Conservation (phyloP, 495 filamentous ascomycete species). For the Cercophora samala region DNA sequence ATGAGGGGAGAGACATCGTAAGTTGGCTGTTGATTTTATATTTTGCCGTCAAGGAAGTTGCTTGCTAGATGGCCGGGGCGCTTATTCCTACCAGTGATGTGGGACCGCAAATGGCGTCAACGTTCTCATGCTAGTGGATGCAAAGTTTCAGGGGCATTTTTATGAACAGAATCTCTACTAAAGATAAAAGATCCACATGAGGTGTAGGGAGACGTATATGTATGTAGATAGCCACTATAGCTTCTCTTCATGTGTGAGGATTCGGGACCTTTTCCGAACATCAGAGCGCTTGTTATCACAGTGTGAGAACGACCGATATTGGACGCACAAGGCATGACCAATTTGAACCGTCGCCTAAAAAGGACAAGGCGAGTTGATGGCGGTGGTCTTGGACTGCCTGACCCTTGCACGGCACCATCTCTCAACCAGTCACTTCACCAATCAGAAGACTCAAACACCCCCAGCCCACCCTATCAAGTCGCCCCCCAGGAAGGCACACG, state of each 20-base stretch:
- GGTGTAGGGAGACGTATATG: no score
- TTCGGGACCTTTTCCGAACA: not conserved
- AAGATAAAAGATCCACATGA: not conserved
- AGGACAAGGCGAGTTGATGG: slow-evolving; percentile 16
- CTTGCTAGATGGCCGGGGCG: slow-evolving; percentile 8
- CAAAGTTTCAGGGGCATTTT: not conserved
- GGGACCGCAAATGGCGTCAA: slow-evolving; percentile 11
- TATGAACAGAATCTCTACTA: not conserved
- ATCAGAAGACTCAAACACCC: slow-evolving; percentile 21
- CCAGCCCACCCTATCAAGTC: slow-evolving; percentile 14
- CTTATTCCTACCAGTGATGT: slow-evolving; percentile 4
- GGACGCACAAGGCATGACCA: slow-evolving; percentile 13
- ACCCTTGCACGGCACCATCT: slow-evolving; percentile 14
- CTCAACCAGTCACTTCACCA: slow-evolving; percentile 21
- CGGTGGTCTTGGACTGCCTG: slow-evolving; percentile 9
- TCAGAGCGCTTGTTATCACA: slow-evolving; percentile 7
- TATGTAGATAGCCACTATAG: no score
- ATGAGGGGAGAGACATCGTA: not conserved
- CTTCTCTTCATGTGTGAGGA: not conserved
- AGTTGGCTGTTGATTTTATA: not conserved
- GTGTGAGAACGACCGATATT: slow-evolving; percentile 9
- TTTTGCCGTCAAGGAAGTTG: slow-evolving; percentile 11
- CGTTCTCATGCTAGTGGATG: not conserved
- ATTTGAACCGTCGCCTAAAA: slow-evolving; percentile 13
- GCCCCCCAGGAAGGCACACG: slow-evolving; percentile 26